phyloP scores from a whole-genome alignment of 148 eudicot genomes.

The Rheum nobile region DNA sequence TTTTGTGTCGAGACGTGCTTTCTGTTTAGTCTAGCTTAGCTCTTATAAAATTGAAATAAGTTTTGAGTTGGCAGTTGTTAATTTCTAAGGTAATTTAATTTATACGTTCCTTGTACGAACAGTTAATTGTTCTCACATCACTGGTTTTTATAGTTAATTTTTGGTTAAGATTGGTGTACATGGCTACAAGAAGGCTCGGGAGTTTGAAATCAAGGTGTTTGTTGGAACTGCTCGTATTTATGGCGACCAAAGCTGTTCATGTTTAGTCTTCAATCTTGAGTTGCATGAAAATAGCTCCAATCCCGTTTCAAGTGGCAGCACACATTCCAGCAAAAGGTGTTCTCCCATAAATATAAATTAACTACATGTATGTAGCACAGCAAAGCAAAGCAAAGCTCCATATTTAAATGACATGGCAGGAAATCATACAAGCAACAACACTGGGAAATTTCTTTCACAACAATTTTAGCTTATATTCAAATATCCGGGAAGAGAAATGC shows the following conservation, averaged over 20 bases:
- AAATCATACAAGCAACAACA: background rate
- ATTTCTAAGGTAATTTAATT: background rate
- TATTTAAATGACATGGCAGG: background rate
- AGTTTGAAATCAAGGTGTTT: no score
- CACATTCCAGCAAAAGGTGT: background rate
- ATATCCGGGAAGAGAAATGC: background rate
- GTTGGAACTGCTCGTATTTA: no score
- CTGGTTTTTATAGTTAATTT: no score
- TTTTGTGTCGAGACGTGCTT: background rate
- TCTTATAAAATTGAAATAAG: background rate
- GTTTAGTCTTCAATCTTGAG: no score
- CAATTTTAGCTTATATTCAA: conserved; percentile 1
- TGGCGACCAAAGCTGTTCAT: no score
- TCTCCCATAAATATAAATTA: background rate
- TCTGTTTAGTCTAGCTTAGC: background rate
- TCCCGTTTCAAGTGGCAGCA: no score
- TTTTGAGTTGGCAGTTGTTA: background rate
- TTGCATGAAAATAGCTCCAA: no score
- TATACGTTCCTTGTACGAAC: no score
- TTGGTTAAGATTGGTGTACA: no score
- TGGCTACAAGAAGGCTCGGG: no score
- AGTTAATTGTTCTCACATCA: no score
- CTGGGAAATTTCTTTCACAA: background rate
- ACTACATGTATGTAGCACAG: background rate
- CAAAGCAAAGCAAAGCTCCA: background rate